These are phyloP conservation scores for Anthoceros angustus DNA, from an alignment of 225 moss, liverwort and hornwort species.

Conservation along the genomic window DNA sequence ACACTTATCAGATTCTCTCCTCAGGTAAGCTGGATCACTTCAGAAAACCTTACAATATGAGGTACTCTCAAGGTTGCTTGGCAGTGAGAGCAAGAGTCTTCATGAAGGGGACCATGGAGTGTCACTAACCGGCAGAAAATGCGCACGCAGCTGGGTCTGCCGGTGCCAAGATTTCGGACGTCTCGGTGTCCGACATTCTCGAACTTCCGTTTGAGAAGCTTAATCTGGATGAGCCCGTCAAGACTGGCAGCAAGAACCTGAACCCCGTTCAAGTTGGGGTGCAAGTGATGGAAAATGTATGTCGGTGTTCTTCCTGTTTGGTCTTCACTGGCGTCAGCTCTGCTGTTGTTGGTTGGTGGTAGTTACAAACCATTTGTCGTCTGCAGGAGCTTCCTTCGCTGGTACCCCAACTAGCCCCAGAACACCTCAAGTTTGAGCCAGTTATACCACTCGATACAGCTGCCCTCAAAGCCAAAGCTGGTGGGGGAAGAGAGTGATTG, in stretches of 20 bases:
- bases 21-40: slow-evolving; percentile 19
- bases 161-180: slow-evolving; percentile 21
- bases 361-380: background rate
- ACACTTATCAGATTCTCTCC: background rate
- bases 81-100: too few species aligned
- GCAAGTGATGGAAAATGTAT: background rate
- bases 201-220: slow-evolving; percentile 34
- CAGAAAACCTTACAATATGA: slow-evolving; percentile 17
- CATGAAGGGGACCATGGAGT: too few species aligned
- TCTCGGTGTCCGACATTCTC: slow-evolving; percentile 30
- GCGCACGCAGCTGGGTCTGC: background rate
- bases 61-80: background rate
- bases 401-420: background rate
- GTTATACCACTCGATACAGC: background rate
- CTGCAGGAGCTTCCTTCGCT: background rate
- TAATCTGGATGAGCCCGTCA: slow-evolving; percentile 19
- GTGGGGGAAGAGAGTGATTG: background rate
- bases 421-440: background rate
- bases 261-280: background rate
- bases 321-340: background rate
- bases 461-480: slow-evolving; percentile 2
- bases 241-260: background rate
- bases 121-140: background rate
- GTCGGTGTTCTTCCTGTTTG: background rate
- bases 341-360: background rate